Conservation (phyloP, 2,329 filamentous ascomycete species). For the Grosmannia huntii region DNA sequence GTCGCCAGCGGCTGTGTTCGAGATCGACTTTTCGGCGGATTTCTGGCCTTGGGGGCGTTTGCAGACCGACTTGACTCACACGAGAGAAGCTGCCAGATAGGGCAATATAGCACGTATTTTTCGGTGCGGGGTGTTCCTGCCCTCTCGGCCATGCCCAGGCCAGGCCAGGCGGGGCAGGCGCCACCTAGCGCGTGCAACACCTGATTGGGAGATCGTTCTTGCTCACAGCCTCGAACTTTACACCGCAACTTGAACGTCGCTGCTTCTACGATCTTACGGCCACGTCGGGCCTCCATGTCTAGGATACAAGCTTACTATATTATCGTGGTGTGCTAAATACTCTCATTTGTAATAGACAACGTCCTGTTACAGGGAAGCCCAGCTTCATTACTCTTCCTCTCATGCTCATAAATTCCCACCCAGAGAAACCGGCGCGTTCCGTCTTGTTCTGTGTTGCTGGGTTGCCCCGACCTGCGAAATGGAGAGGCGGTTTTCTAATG, state of each 20-base stretch:
- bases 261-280: background rate
- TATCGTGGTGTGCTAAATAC: no score
- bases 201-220: no score
- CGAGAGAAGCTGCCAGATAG: background rate
- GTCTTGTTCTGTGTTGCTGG: background rate
- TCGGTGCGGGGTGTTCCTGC: background rate
- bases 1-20: background rate
- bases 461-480: conserved; percentile 1
- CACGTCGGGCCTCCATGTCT: background rate
- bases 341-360: no score
- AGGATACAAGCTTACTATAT: no score
- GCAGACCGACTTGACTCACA: background rate
- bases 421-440: background rate
- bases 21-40: background rate
- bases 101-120: background rate
- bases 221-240: no score
- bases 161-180: background rate
- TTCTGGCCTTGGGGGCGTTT: background rate
- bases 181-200: no score
- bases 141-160: background rate
- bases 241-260: background rate
- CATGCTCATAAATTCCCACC: background rate
- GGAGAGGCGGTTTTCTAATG: background rate
- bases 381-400: background rate
- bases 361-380: no score